These are phyloP conservation scores for Phycomyces blakesleeanus DNA, from an alignment of 192 early-diverging fungal species.

Conservation along the genomic window DNA sequence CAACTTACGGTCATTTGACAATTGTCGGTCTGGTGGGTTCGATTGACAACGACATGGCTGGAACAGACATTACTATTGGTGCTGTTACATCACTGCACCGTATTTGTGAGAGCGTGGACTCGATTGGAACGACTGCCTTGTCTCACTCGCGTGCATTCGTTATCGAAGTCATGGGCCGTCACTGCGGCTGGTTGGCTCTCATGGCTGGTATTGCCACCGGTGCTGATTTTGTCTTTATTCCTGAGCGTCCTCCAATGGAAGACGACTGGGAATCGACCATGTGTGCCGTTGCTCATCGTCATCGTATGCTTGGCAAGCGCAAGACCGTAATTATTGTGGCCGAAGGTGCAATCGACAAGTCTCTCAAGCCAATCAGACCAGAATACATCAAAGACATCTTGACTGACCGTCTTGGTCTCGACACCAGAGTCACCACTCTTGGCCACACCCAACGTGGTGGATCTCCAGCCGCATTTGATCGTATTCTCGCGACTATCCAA, in stretches of 20 bases:
- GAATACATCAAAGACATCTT: slow-evolving; percentile 82
- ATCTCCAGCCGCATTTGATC: slow-evolving; percentile 84
- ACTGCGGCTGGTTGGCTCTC: slow-evolving; percentile 93
- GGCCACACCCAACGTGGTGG: slow-evolving; percentile 97
- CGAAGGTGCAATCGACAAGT: slow-evolving; percentile 90
- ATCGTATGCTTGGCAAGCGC: slow-evolving; percentile 80
- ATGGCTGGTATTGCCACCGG: slow-evolving; percentile 82
- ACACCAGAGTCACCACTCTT: slow-evolving; percentile 89
- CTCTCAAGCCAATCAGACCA: slow-evolving; percentile 82
- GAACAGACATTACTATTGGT: slow-evolving; percentile 95
- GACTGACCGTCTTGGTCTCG: slow-evolving; percentile 72
- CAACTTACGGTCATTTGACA: slow-evolving; percentile 64
- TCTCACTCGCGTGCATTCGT: slow-evolving; percentile 97
- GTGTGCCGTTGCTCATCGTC: slow-evolving; percentile 63
- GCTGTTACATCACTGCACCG: slow-evolving; percentile 89
- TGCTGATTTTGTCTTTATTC: slow-evolving; percentile 95
- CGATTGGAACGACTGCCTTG: slow-evolving; percentile 84
- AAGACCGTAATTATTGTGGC: slow-evolving; percentile 90
- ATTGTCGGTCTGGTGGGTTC: slow-evolving; percentile 96
- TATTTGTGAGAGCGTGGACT: slow-evolving; percentile 94
- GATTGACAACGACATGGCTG: slow-evolving; percentile 93
- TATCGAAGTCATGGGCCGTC: slow-evolving; percentile 96
- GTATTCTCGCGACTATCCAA: slow-evolving; percentile 87
- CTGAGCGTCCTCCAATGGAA: slow-evolving; percentile 83
- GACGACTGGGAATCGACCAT: slow-evolving; percentile 87